Evolutionary conservation across 1,284 basidiomycete genomes (phyloP).

Genomic region (Trametes polyzona): DNA sequence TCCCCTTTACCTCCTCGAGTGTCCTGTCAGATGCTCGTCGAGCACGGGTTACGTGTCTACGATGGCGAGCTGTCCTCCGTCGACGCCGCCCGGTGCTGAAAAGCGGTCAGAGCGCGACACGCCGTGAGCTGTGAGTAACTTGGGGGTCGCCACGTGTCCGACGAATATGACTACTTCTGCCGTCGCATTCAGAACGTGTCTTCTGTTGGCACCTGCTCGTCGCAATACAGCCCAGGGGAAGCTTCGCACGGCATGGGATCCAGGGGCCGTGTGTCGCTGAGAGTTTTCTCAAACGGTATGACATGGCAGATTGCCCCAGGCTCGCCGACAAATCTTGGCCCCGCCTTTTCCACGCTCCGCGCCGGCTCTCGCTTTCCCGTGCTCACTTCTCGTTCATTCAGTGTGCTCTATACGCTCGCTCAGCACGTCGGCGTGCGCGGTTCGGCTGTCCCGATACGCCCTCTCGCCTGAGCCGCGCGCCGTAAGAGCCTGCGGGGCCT

Average conservation of each 20-base stretch:
- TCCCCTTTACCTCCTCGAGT: not conserved
- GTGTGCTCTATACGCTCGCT: not conserved
- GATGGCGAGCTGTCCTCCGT: not conserved
- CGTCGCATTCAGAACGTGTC: slow-evolving; percentile 9
- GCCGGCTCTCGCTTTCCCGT: slow-evolving; percentile 3
- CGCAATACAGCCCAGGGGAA: slow-evolving; percentile 5
- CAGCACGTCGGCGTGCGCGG: not conserved
- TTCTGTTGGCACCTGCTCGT: slow-evolving; percentile 6
- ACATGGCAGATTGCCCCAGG: slow-evolving; percentile 24
- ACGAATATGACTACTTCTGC: slow-evolving; percentile 25
- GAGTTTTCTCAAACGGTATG: slow-evolving; percentile 23
- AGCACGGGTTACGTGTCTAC: not conserved
- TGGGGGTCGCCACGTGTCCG: slow-evolving; percentile 24
- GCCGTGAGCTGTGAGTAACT: slow-evolving; percentile 18
- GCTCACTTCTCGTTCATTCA: slow-evolving; percentile 1
- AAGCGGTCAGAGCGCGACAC: slow-evolving; percentile 18
- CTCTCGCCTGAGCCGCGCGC: not conserved
- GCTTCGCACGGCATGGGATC: slow-evolving; percentile 7
- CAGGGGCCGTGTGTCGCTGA: slow-evolving; percentile 20
- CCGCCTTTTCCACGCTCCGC: slow-evolving; percentile 13
- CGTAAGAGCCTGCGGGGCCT: no score
- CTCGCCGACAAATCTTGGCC: slow-evolving; percentile 15
- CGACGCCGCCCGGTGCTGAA: not conserved
- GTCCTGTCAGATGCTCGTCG: slow-evolving; percentile 1
- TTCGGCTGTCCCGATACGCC: not conserved